A percentile compares a stretch with the other conserved stretches of the same genome.
Conservation (phyloP, 176 grass and related monocot genomes). For the Oryza rufipogon region DNA sequence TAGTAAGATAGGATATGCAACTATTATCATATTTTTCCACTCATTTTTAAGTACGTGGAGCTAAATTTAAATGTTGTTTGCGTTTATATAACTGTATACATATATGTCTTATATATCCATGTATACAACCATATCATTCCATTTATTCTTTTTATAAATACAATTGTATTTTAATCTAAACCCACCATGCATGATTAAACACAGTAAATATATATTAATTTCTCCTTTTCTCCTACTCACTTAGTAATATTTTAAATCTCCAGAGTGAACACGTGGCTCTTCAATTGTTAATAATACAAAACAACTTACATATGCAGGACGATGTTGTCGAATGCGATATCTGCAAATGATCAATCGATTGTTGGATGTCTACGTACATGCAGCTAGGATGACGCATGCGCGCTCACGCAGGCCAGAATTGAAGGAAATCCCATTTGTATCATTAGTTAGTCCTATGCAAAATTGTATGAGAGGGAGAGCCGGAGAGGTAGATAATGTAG, state of each 20-base stretch:
- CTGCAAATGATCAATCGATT: slow-evolving; percentile 43
- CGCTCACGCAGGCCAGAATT: not conserved
- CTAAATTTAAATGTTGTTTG: no score
- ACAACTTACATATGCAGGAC: slow-evolving; percentile 21
- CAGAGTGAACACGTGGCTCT: no score
- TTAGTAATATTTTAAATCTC: not conserved
- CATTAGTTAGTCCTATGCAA: no score
- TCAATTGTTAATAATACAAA: not conserved
- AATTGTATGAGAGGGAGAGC: no score
- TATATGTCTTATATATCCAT: not conserved
- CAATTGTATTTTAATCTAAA: not conserved
- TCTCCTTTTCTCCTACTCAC: not conserved
- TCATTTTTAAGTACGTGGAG: no score
- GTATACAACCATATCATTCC: not conserved
- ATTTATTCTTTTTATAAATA: no score
- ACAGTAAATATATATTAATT: not conserved
- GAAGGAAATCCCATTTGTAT: no score
- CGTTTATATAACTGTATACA: no score
- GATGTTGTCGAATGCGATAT: slow-evolving; percentile 36
- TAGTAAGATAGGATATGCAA: not conserved
- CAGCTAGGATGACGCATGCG: not conserved
- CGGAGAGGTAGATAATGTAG: no score
- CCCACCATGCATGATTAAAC: not conserved
- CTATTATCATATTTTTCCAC: no score
- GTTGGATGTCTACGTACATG: not conserved